A percentile compares a stretch with the other conserved stretches of the same genome.
These are phyloP conservation scores for Rhizomucor miehei DNA, from an alignment of 371 early-diverging fungal genomes.

Conservation along the genomic window DNA sequence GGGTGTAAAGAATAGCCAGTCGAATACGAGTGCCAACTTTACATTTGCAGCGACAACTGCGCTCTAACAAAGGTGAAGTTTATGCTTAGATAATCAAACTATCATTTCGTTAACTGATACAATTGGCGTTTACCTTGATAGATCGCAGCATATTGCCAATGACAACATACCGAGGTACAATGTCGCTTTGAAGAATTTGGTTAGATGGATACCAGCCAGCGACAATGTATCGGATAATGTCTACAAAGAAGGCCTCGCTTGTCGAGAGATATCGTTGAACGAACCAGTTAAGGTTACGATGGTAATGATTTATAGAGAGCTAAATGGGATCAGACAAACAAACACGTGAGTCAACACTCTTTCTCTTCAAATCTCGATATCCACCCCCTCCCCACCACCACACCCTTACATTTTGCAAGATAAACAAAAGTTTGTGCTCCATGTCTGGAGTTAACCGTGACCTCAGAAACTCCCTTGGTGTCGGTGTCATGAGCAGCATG, in stretches of 20 bases:
- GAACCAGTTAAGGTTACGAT: slow-evolving; percentile 69
- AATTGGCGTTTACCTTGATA: slow-evolving; percentile 52
- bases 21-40: slow-evolving; percentile 72
- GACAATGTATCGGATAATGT: slow-evolving; percentile 76
- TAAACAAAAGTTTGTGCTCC: slow-evolving; percentile 67
- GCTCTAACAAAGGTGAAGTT: slow-evolving; percentile 27
- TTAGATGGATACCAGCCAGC: slow-evolving; percentile 81
- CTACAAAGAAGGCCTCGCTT: slow-evolving; percentile 60
- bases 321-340: slow-evolving; percentile 16
- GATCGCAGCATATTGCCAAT: slow-evolving; percentile 62
- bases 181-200: slow-evolving; percentile 65
- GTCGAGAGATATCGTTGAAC: slow-evolving; percentile 57
- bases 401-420: slow-evolving; percentile 65
- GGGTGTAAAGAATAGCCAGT: slow-evolving; percentile 75
- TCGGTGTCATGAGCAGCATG: slow-evolving; percentile 53
- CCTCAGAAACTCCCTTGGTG: slow-evolving; percentile 60
- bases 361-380: no score
- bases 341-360: background rate
- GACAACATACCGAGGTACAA: slow-evolving; percentile 76
- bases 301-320: slow-evolving; percentile 48
- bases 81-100: background rate
- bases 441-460: slow-evolving; percentile 70
- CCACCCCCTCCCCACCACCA: no score
- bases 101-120: background rate
- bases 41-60: slow-evolving; percentile 62